Evolutionary conservation across 2,329 filamentous ascomycete genomes (phyloP).

Genomic region (Colletotrichum truncatum): DNA sequence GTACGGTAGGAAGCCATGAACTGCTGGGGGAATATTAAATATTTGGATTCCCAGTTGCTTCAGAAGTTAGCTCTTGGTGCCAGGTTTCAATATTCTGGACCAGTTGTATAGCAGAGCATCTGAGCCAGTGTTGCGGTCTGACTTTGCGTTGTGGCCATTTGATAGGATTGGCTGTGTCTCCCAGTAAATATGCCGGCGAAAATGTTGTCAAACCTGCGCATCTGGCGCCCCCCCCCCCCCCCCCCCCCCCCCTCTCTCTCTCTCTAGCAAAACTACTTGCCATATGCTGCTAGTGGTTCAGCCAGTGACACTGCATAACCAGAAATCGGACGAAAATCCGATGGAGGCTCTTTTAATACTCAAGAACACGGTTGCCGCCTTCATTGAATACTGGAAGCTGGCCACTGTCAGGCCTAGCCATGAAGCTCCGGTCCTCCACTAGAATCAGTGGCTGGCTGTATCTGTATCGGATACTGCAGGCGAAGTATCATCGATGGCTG

Average conservation of each 20-base stretch:
- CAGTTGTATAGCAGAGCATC: too few relatives aligned
- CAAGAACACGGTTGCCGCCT: too few relatives aligned
- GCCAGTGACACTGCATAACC: not conserved
- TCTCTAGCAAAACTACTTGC: not conserved
- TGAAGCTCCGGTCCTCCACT: not conserved
- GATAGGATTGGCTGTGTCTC: not conserved
- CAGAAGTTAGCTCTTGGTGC: too few relatives aligned
- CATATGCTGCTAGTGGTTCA: not conserved
- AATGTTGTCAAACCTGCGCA: not conserved
- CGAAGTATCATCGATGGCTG: not conserved
- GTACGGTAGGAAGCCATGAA: conserved; percentile 29
- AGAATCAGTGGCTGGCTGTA: not conserved
- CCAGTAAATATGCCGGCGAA: not conserved
- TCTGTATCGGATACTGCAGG: not conserved
- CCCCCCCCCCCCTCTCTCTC: too few relatives aligned
- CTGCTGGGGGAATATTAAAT: not conserved
- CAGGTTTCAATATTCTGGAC: too few relatives aligned
- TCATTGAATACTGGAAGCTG: too few relatives aligned
- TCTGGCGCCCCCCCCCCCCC: too few relatives aligned
- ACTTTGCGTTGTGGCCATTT: not conserved
- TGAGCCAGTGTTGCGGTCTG: not conserved
- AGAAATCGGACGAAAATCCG: too few relatives aligned
- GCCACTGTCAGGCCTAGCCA: not conserved
- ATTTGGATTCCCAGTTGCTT: not conserved
- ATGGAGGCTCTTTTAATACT: too few relatives aligned